A percentile compares a stretch with the other conserved stretches of the same genome.
These are phyloP conservation scores for Pythium scleroteichum DNA, from an alignment of 352 stramenopile species.

Conservation along the genomic window DNA sequence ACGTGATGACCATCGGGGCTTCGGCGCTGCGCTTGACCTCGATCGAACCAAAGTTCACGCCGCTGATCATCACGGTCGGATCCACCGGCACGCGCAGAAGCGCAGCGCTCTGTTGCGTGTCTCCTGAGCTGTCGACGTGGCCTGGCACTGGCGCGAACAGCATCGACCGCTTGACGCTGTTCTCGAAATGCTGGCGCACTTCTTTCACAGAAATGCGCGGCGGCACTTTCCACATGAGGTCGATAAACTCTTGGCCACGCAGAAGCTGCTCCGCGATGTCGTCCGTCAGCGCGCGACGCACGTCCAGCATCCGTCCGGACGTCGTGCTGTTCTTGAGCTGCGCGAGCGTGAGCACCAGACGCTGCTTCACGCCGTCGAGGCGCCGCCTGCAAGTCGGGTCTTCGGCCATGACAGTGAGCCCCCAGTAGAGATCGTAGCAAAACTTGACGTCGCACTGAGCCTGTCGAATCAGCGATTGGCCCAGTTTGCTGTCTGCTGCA, in stretches of 20 bases:
- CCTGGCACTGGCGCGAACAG: slow-evolving; percentile 30
- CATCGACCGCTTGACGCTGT: slow-evolving; percentile 48
- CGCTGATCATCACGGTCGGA: slow-evolving; percentile 65
- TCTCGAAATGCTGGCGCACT: slow-evolving; percentile 49
- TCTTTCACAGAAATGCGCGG: slow-evolving; percentile 64
- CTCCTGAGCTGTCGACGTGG: background rate
- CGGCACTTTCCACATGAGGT: slow-evolving; percentile 83
- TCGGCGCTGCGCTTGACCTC: slow-evolving; percentile 84
- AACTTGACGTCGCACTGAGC: slow-evolving; percentile 79
- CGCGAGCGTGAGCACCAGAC: slow-evolving; percentile 66
- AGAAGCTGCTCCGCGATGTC: slow-evolving; percentile 80
- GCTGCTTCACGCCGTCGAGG: slow-evolving; percentile 81
- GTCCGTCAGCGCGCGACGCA: slow-evolving; percentile 37
- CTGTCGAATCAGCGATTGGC: slow-evolving; percentile 68
- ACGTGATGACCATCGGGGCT: slow-evolving; percentile 79
- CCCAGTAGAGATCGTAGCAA: slow-evolving; percentile 87
- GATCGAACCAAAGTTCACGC: slow-evolving; percentile 71
- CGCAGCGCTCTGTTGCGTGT: slow-evolving; percentile 21
- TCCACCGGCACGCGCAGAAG: slow-evolving; percentile 73
- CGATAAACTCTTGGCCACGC: slow-evolving; percentile 80
- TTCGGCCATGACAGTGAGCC: slow-evolving; percentile 79
- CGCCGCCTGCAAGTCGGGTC: slow-evolving; percentile 74
- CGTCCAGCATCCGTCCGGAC: slow-evolving; percentile 35
- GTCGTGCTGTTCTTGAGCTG: slow-evolving; percentile 67
- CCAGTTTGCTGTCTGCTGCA: slow-evolving; percentile 59